Evolutionary conservation across 2,329 filamentous ascomycete genomes (phyloP).

Genomic region (Pseudogymnoascus sp.): DNA sequence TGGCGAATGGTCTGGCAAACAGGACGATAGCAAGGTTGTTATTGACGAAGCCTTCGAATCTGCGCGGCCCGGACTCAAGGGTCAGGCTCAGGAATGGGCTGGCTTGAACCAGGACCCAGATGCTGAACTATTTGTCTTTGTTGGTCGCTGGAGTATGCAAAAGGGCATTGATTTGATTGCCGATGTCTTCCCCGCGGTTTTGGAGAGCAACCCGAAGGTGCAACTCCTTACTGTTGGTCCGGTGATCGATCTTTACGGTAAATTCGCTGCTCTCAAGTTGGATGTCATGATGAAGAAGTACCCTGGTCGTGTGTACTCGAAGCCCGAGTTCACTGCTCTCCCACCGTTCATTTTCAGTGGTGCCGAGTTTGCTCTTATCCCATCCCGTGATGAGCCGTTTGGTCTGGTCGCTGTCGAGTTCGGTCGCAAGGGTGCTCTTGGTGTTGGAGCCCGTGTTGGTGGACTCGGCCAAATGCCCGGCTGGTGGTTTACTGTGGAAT

Average conservation of each 20-base stretch:
- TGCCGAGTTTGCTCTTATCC: slow-evolving; percentile 60
- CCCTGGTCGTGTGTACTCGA: slow-evolving; percentile 57
- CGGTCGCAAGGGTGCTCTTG: slow-evolving; percentile 58
- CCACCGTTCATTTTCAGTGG: slow-evolving; percentile 61
- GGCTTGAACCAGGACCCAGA: slow-evolving; percentile 52
- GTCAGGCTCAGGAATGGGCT: slow-evolving; percentile 60
- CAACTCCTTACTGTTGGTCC: slow-evolving; percentile 58
- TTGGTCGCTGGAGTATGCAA: slow-evolving; percentile 61
- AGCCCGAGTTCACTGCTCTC: slow-evolving; percentile 58
- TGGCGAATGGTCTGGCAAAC: slow-evolving; percentile 47
- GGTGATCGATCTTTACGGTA: slow-evolving; percentile 60
- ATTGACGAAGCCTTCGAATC: slow-evolving; percentile 49
- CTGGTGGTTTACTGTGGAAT: slow-evolving; percentile 64
- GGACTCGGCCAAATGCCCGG: slow-evolving; percentile 64
- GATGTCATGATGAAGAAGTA: slow-evolving; percentile 57
- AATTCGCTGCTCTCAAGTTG: slow-evolving; percentile 58
- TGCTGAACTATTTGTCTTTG: slow-evolving; percentile 60
- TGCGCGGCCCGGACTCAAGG: slow-evolving; percentile 43
- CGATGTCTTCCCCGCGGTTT: slow-evolving; percentile 55
- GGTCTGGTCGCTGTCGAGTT: slow-evolving; percentile 63
- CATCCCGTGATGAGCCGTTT: slow-evolving; percentile 61
- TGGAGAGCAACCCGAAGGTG: slow-evolving; percentile 50
- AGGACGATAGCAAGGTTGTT: slow-evolving; percentile 38
- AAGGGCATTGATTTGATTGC: slow-evolving; percentile 63
- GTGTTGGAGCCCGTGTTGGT: slow-evolving; percentile 57